A percentile compares a stretch with the other conserved stretches of the same genome.
Conservation (phyloP, 805 yeast genomes). For the Lachancea meyersii region DNA sequence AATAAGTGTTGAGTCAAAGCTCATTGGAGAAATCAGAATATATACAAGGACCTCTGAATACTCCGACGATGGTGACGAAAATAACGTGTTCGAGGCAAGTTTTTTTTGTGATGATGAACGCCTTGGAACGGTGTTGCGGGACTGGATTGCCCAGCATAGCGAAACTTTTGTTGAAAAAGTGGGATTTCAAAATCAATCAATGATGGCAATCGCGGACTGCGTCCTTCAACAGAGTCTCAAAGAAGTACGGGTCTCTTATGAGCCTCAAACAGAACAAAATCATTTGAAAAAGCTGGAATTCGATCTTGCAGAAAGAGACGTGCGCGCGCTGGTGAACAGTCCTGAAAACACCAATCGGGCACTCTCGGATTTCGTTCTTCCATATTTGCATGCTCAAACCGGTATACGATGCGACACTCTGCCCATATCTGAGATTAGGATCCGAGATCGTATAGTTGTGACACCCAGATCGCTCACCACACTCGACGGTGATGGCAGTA, state of each 20-base stretch:
- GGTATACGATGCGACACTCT: slow-evolving; percentile 27
- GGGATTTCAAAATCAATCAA: slow-evolving; percentile 19
- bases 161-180: slow-evolving; percentile 15
- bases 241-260: slow-evolving; percentile 16
- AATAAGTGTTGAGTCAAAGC: background rate
- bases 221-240: slow-evolving; percentile 10
- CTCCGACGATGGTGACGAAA: background rate
- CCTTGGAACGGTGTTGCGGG: background rate
- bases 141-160: slow-evolving; percentile 3
- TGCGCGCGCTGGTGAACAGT: slow-evolving; percentile 15
- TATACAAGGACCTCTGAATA: background rate
- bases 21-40: background rate
- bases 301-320: slow-evolving; percentile 25
- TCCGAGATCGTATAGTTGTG: background rate
- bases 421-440: slow-evolving; percentile 11
- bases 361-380: slow-evolving; percentile 18
- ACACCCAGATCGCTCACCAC: background rate
- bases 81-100: background rate
- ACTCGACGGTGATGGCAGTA: background rate
- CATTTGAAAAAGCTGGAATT: slow-evolving; percentile 23
- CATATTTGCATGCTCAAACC: slow-evolving; percentile 25
- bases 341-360: slow-evolving; percentile 2
- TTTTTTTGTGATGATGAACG: background rate
- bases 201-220: slow-evolving; percentile 24
- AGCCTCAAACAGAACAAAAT: slow-evolving; percentile 18